Evolutionary conservation across 257 asterid genomes (phyloP), one percentile per base, ranked within the genome.

Genomic region (Anisodus acutangulus): DNA sequence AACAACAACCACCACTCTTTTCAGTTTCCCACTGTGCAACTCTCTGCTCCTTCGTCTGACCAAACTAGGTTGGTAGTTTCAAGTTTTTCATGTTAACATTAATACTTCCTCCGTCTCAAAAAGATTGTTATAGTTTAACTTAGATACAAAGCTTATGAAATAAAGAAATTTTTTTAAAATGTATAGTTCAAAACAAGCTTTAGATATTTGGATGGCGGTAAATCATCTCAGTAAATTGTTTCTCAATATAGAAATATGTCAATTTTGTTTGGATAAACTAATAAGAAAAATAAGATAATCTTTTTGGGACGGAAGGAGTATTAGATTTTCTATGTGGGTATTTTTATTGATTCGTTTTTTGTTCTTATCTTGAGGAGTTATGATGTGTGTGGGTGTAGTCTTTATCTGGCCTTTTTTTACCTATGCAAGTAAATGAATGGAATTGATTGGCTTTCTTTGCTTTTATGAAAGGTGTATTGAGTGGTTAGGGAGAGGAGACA

Each of bases 401-500:
- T 47, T 54, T 64, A 3, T 76, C 81, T 83, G 84, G 62, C 81
- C 39, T 81, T 83, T 67, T 89, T 88, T 89, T 87, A 83, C n/a
- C 26, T 66, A 68, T 83, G 87, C 85, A 79, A 88, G 68, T 87
- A 60, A 86, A 84, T 87, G 83, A 31, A 31, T 57, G 6, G 6
- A 72, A 47, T 59, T 60, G 15, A 8, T 51, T 70, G 83, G 26
- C 67, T 62, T 83, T 79, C 39, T 37, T 41, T 72, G 35, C 82
- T 57, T 72, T 12, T 80, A 54, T 85, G 84, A 86, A 86, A 93
- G 93, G 83, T 49, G 87, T 86, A 63, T 87, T 19, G 94, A 88
- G 87, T 90, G 93, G 94, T 84, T 91, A 80, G 85, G 85, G 88
- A 88, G 90, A 87, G 92, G 88, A 67, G 90, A 88, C 88, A 66